Percentiles rank a stretch among this genome's conserved stretches.
Evolutionary conservation across 148 eudicot species (phyloP).

Genomic region (Salicornia ramosissima): DNA sequence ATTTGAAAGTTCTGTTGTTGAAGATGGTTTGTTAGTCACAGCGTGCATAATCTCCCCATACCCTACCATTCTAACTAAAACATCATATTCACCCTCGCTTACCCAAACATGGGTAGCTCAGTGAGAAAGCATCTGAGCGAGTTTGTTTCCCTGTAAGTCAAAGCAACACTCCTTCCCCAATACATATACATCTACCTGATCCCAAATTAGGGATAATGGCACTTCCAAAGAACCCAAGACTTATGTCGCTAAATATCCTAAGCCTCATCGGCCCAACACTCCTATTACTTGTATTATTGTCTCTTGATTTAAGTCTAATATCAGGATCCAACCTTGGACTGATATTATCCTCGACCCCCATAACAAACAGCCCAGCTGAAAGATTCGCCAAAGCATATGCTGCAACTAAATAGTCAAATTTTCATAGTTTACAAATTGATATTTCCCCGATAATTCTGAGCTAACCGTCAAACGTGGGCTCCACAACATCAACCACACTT

Average conservation of each 20-base stretch:
- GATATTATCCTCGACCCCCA: slow-evolving; percentile 87
- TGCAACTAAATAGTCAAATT: slow-evolving; percentile 76
- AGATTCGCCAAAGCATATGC: slow-evolving; percentile 89
- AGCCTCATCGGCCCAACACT: slow-evolving; percentile 36
- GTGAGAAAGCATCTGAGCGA: slow-evolving; percentile 99
- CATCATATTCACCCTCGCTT: slow-evolving; percentile 74
- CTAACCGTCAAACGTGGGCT: slow-evolving; percentile 49
- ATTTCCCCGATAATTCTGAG: slow-evolving; percentile 79
- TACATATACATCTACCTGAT: slow-evolving; percentile 75
- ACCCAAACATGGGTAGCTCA: slow-evolving; percentile 96
- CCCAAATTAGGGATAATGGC: slow-evolving; percentile 39
- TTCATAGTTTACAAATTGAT: slow-evolving; percentile 82
- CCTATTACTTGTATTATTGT: slow-evolving; percentile 20
- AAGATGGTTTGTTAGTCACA: slow-evolving; percentile 52
- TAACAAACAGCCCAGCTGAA: slow-evolving; percentile 87
- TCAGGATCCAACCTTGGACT: slow-evolving; percentile 37
- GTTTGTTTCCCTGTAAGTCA: slow-evolving; percentile 74
- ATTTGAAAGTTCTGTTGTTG: slow-evolving; percentile 17
- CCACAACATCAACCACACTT: slow-evolving; percentile 74
- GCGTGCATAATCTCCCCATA: slow-evolving; percentile 84
- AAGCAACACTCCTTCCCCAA: slow-evolving; percentile 80
- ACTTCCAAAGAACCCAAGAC: slow-evolving; percentile 65
- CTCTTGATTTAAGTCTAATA: slow-evolving; percentile 27
- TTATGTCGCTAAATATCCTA: slow-evolving; percentile 67
- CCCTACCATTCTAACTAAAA: slow-evolving; percentile 76